These are phyloP conservation scores for Suhomyces kilbournensis DNA, from an alignment of 805 yeast species.

Conservation along the genomic window DNA sequence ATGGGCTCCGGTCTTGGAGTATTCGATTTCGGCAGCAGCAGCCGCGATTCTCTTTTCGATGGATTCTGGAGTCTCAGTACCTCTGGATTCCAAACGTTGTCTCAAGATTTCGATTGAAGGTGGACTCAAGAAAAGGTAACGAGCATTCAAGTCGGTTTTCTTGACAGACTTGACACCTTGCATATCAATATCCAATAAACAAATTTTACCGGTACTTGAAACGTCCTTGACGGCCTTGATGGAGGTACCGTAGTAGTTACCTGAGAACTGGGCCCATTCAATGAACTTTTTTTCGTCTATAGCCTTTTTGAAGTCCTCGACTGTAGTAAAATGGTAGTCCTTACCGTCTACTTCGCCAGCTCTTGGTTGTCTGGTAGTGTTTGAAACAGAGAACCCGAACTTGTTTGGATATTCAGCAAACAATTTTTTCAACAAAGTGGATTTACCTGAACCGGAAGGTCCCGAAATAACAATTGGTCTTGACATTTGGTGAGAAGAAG, in stretches of 20 bases:
- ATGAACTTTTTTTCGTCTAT: conserved; percentile 76
- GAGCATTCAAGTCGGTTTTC: conserved; percentile 74
- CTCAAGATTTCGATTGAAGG: conserved; percentile 82
- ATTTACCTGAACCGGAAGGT: conserved; percentile 96
- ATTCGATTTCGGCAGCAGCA: conserved; percentile 86
- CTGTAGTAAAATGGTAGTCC: conserved; percentile 84
- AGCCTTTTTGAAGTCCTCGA: conserved; percentile 73
- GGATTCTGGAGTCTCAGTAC: conserved; percentile 90
- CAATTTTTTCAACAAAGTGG: conserved; percentile 84
- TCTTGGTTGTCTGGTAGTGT: conserved; percentile 90
- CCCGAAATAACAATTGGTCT: conserved; percentile 96
- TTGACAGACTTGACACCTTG: conserved; percentile 96
- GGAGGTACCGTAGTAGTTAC: conserved; percentile 95
- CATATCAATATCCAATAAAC: conserved; percentile 97
- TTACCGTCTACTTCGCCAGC: conserved; percentile 85
- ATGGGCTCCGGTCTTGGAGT: conserved; percentile 87
- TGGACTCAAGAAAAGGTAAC: conserved; percentile 85
- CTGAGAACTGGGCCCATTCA: conserved; percentile 98
- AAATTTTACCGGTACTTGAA: conserved; percentile 60
- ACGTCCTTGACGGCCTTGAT: conserved; percentile 81
- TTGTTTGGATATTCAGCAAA: conserved; percentile 85
- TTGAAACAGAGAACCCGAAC: conserved; percentile 92
- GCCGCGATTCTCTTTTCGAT: conserved; percentile 80
- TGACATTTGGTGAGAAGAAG: conserved; percentile 15
- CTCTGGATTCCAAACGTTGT: conserved; percentile 78